Percentiles rank a stretch among this genome's conserved stretches.
Evolutionary conservation across 345 rosid genomes (phyloP).

Genomic region (Brassica napus): DNA sequence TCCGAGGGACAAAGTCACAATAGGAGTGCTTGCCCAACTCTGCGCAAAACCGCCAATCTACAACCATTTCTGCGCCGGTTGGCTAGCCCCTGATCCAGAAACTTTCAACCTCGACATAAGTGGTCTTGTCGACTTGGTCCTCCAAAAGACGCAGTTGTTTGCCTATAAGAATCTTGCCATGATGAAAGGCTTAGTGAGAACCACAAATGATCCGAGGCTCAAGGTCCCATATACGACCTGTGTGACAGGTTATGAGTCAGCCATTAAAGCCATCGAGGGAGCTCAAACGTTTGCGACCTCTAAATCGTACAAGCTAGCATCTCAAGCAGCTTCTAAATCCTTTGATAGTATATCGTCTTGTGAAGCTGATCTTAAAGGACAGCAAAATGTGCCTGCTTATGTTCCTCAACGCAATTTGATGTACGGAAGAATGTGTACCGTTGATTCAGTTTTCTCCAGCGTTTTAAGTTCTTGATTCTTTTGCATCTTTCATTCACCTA

Average conservation of each 20-base stretch:
- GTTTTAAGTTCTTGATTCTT: slow-evolving; percentile 16
- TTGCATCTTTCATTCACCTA: background rate
- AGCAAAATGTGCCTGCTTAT: slow-evolving; percentile 6
- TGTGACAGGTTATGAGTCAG: slow-evolving; percentile 2
- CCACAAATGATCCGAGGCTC: slow-evolving; percentile 27
- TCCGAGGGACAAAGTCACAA: slow-evolving; percentile 25
- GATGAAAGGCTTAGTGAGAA: slow-evolving; percentile 22
- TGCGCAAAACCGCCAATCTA: slow-evolving; percentile 10
- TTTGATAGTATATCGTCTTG: slow-evolving; percentile 12
- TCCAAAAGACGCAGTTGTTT: slow-evolving; percentile 1
- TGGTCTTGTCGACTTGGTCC: slow-evolving; percentile 20
- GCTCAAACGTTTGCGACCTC: slow-evolving; percentile 6
- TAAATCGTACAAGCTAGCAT: background rate
- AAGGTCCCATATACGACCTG: slow-evolving; percentile 10
- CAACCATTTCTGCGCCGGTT: slow-evolving; percentile 20
- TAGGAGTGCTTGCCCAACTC: slow-evolving; percentile 1
- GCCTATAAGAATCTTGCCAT: slow-evolving; percentile 13
- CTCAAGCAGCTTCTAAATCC: slow-evolving; percentile 7
- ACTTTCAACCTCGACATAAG: slow-evolving; percentile 3
- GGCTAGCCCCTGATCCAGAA: slow-evolving; percentile 22
- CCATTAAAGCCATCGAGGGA: slow-evolving; percentile 1
- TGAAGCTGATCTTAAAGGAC: slow-evolving; percentile 12
- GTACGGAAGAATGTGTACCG: slow-evolving; percentile 22
- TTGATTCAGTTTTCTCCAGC: slow-evolving; percentile 18
- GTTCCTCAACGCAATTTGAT: background rate